phyloP scores from a whole-genome alignment of 495 filamentous ascomycete genomes.

The Cercophora sp. region DNA sequence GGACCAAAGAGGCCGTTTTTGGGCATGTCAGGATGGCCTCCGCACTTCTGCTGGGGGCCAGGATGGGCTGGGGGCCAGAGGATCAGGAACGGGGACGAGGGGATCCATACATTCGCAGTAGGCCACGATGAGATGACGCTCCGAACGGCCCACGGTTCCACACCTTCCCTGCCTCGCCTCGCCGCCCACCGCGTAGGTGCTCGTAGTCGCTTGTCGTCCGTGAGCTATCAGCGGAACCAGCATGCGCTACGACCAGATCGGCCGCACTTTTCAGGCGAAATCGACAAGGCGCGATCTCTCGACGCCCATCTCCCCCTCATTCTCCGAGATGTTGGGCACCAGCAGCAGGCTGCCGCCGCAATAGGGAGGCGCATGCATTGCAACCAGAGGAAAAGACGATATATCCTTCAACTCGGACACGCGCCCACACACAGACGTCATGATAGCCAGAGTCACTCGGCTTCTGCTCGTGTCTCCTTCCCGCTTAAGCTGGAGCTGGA shows the following conservation, averaged over 20 bases:
- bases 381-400: not conserved
- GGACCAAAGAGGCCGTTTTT: too few species aligned
- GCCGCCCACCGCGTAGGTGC: not conserved
- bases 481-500: constrained; percentile 15
- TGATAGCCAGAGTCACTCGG: too few species aligned
- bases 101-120: not conserved
- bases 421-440: too few species aligned
- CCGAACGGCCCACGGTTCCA: constrained; percentile 11
- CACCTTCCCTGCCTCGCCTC: not conserved
- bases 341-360: constrained; percentile 6
- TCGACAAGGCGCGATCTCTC: not conserved
- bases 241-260: constrained; percentile 27
- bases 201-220: too few species aligned
- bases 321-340: not conserved
- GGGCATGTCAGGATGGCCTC: constrained; percentile 33
- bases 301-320: not conserved
- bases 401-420: not conserved
- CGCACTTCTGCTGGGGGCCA: constrained; percentile 19
- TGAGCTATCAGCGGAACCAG: constrained; percentile 13
- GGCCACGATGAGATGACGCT: constrained; percentile 8
- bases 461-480: constrained; percentile 26
- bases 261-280: constrained; percentile 11
- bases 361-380: not conserved
- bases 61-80: not conserved
- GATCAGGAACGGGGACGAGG: not conserved